Percentiles rank a stretch among this genome's conserved stretches.
Conservation (phyloP, 2,329 filamentous ascomycete genomes). For the Colletotrichum sansevieriae region DNA sequence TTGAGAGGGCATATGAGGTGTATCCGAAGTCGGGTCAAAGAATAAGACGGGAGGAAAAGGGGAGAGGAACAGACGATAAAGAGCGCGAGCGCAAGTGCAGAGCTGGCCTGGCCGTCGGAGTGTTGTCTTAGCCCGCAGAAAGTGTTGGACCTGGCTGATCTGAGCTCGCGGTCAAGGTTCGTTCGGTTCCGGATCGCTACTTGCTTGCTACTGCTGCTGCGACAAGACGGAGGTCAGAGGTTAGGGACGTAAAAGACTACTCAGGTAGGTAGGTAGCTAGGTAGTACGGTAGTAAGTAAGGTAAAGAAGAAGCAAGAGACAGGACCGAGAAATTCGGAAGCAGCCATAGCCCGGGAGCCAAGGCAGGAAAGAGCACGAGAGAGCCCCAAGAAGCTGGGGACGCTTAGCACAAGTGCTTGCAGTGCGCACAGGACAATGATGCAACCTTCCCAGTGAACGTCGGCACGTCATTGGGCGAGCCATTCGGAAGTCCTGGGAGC, state of each 20-base stretch:
- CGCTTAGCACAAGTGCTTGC: conserved; percentile 25
- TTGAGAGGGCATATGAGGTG: conserved; percentile 22
- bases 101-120: neutral
- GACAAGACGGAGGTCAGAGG: too few relatives aligned
- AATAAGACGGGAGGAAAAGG: neutral
- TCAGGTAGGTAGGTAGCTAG: too few relatives aligned
- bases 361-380: conserved; percentile 31
- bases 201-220: too few relatives aligned
- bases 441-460: conserved; percentile 16
- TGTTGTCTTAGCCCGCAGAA: neutral
- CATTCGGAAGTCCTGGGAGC: conserved; percentile 10
- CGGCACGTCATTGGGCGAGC: conserved; percentile 17
- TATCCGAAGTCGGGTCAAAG: conserved; percentile 1
- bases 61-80: neutral
- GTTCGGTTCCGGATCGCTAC: neutral
- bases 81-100: conserved; percentile 1
- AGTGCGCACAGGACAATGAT: conserved; percentile 31
- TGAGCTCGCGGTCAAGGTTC: neutral
- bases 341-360: conserved; percentile 33
- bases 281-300: too few relatives aligned
- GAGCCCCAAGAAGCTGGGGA: conserved; percentile 30
- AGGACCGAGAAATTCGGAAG: conserved; percentile 10
- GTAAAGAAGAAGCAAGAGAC: neutral
- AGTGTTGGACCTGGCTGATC: neutral
- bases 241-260: too few relatives aligned